Evolutionary conservation across 305 asterid species (phyloP), one percentile per base, ranked within the genome.

Genomic region (Fraxinus sp.): DNA sequence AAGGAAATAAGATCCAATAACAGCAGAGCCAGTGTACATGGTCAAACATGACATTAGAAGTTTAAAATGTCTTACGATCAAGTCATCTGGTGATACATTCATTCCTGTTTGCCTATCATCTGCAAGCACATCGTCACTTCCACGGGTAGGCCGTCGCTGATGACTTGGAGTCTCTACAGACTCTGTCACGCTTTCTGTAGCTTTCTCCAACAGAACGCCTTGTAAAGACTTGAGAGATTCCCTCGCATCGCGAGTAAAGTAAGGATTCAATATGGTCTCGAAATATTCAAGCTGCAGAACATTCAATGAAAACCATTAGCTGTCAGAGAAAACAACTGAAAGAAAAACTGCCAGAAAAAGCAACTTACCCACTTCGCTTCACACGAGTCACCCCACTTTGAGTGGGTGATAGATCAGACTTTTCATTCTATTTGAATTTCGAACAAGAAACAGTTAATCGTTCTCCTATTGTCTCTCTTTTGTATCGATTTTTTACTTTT

Each of bases 71-170:
- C 98, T 94, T 91, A 95, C 99, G 80, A 96, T 92, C 79, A 96
- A 91, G 93, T 96, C 99, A 91, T 96, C 99, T 0, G 99, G 99
- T 46, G 98, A 96, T 74, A 95, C 93, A 62, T 86, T 83, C 84
- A 89, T 81, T 75, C 92, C 95, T 74, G 96, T 92, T 77, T 89
- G 97, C 86, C 97, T 90, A 75, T 96, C 99, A 83, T 93, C 99
- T 75, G 91, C 85, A 72, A 91, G 87, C 85, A 90, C 96, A 66
- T 96, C 99, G 79, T 93, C 98, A 82, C 93, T 92, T 89, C 98
- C 98, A 81, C 99, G 98, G 28, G 99, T 96, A 75, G 97, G 88
- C 81, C 98, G 90, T 46, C 98, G 98, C 84, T 90, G 93, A 86
- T 96, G 99, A 85, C 93, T 93, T 75, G 99, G 99, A 77, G 97